Base-by-base conservation (phyloP, 108 stramenopile genomes). In the Fragilaria crotonensis region DNA sequence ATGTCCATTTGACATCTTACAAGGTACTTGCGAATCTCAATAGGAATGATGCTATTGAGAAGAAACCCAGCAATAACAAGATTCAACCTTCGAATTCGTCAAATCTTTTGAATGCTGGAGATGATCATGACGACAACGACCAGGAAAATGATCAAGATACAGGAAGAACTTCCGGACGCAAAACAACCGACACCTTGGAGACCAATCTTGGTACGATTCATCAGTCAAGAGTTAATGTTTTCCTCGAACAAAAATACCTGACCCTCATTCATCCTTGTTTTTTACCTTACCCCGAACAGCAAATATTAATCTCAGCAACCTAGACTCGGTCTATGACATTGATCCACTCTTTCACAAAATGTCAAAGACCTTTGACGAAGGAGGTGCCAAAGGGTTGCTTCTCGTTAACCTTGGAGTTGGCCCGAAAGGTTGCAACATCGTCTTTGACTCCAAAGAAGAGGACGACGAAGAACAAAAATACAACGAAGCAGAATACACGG, bases 321-420 rank as follows among this genome's bases (percentile, higher is more conserved):
- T 95, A 9, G 97, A 96, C 61, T 75, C 89, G 0, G 97, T 91
- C n/a, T 94, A 83, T 72, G 94, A 92, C 54, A 89, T 95, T 69
- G 98, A 97, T 70, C 96, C 98, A 27, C 75, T 96, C 48, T 98
- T 98, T 66, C 94, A 90, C 77, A 96, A 96, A 71, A 96, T 98
- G 98, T 89, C 89, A 54, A 92, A 94, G 62, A 82, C 83, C 3
- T 97, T 98, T 58, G 98, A 98, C 54, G 96, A 95, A 72, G 96
- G 96, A 20, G 98, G 96, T n/a, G 96, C 98, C 30, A 92, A 89
- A 63, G 98, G 98, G 9, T 81, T 98, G 44, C 75, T 98, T 4
- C 77, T 97, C 26, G 84, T 79, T n/a, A 95, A 96, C 72, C 87
- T 98, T 14, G 77, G 82, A 53, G 95, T 95, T 2, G 66, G 81